Percentiles rank a stretch among this genome's conserved stretches.
These are phyloP conservation scores for Letharia columbiana DNA, from an alignment of 495 filamentous ascomycete species.

Conservation along the genomic window DNA sequence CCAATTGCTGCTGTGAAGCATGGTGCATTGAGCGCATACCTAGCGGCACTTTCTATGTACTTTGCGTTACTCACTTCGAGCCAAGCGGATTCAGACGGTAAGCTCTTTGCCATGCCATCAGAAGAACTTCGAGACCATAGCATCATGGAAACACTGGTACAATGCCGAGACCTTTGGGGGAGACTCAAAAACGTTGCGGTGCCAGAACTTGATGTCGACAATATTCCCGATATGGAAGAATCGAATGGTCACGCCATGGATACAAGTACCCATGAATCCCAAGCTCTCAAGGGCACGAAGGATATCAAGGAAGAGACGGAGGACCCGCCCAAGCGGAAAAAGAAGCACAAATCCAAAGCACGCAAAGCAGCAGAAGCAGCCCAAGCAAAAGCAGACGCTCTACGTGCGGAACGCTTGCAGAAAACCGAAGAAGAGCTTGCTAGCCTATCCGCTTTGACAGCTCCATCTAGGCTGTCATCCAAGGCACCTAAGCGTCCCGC, in stretches of 20 bases:
- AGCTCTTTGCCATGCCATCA: slow-evolving; percentile 50
- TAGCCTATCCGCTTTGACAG: slow-evolving; percentile 43
- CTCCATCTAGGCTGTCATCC: slow-evolving; percentile 27
- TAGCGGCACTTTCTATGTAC: slow-evolving; percentile 83
- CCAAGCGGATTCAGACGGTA: slow-evolving; percentile 42
- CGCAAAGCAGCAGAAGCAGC: slow-evolving; percentile 42
- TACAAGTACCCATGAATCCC: background rate
- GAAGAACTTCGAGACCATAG: slow-evolving; percentile 74
- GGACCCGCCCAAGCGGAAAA: slow-evolving; percentile 24
- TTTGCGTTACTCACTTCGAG: slow-evolving; percentile 81
- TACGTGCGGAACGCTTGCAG: slow-evolving; percentile 45
- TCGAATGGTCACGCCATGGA: slow-evolving; percentile 17
- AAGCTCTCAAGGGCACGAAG: background rate
- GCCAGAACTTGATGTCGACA: slow-evolving; percentile 22
- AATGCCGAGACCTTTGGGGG: slow-evolving; percentile 73
- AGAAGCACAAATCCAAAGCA: slow-evolving; percentile 43
- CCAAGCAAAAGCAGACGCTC: slow-evolving; percentile 44
- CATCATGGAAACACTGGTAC: slow-evolving; percentile 75
- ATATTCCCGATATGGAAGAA: background rate
- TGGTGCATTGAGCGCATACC: slow-evolving; percentile 70
- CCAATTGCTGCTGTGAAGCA: slow-evolving; percentile 57
- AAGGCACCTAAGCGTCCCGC: slow-evolving; percentile 29
- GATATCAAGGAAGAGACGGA: background rate
- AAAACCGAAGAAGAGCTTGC: slow-evolving; percentile 64
- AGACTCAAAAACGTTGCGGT: slow-evolving; percentile 51